Conservation (phyloP, 2,329 filamentous ascomycete genomes). For the Drechslerella dactyloides region DNA sequence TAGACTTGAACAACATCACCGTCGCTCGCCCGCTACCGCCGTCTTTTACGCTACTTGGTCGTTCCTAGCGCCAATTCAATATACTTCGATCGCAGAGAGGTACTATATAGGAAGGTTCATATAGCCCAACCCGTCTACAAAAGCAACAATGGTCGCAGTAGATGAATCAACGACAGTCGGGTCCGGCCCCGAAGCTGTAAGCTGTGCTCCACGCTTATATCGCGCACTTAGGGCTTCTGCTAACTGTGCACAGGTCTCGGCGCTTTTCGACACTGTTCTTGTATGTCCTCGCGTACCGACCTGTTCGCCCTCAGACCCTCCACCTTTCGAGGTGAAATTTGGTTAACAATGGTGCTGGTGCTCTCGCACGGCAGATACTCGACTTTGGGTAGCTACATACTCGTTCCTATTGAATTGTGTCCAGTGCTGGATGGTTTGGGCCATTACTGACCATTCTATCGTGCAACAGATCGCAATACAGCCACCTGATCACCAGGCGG, state of each 20-base stretch:
- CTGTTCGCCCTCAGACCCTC: neutral
- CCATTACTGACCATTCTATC: neutral
- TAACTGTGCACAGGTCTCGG: slow-evolving; percentile 51
- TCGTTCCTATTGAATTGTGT: neutral
- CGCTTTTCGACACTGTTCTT: slow-evolving; percentile 55
- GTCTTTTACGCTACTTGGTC: neutral
- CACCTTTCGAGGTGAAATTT: slow-evolving; percentile 12
- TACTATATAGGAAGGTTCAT: neutral
- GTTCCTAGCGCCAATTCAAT: slow-evolving; percentile 5
- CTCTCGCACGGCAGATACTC: slow-evolving; percentile 51
- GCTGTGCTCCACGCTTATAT: neutral
- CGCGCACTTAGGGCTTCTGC: neutral
- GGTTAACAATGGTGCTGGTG: slow-evolving; percentile 33
- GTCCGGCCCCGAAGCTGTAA: slow-evolving; percentile 40
- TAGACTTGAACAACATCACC: slow-evolving; percentile 10
- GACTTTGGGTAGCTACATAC: slow-evolving; percentile 53
- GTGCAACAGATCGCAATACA: slow-evolving; percentile 66
- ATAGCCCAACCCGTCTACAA: neutral
- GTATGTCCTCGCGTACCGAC: slow-evolving; percentile 46
- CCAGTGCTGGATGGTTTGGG: neutral
- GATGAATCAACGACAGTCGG: slow-evolving; percentile 31
- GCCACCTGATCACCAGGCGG: slow-evolving; percentile 75
- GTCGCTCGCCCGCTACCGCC: neutral
- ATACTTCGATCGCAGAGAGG: slow-evolving; percentile 4
- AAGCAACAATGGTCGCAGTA: slow-evolving; percentile 17